Evolutionary conservation across 1,284 basidiomycete genomes (phyloP), one percentile per base, ranked within the genome.

Genomic region (Tausonia pullulans): DNA sequence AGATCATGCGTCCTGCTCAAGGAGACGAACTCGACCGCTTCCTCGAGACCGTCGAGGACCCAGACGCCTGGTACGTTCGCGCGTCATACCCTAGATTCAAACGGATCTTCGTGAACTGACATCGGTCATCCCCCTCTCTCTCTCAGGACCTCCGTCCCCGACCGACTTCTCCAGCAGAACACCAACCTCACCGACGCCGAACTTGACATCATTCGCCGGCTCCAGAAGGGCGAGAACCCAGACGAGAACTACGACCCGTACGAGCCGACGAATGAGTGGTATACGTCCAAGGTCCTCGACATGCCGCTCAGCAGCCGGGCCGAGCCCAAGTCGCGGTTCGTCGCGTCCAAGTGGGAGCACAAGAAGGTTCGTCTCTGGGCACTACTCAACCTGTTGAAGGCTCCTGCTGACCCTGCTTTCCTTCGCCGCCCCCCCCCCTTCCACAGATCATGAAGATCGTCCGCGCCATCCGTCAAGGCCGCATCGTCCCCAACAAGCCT

Each of bases 291-390:
- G 76, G 93, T 92, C 46, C 91, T 90, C 78, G 78, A 87, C 53
- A 97, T 92, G 87, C 95, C 96, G 43, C 78, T 99, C 16, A 90
- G 87, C 44, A 85, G 84, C 51, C 88, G 89, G 14, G 91, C 94
- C 1, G 94, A 98, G 75, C 96, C 96, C 27, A 99, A 99, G 78
- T 83, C 91, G 61, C 84, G 96, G 62, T 99, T 95, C 84, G 84
- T 98, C 5, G 91, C 95, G 11, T 95, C 90, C 79, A 98, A 96
- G 81, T 98, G 96, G 96, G 96, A 98, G 79, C 97, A 98, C 79
- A 87, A 97, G 82, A 98, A 98, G 84, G 92, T 88, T 71, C 67
- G 76, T 66, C 3, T 49, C 1, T 3, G 11, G n/a, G 13, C 13
- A 48, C 39, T n/a, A 44, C 39, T 40, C 14, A 5, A 48, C 51